Conservation (phyloP, 345 rosid species). For the Euclidium syriacum region DNA sequence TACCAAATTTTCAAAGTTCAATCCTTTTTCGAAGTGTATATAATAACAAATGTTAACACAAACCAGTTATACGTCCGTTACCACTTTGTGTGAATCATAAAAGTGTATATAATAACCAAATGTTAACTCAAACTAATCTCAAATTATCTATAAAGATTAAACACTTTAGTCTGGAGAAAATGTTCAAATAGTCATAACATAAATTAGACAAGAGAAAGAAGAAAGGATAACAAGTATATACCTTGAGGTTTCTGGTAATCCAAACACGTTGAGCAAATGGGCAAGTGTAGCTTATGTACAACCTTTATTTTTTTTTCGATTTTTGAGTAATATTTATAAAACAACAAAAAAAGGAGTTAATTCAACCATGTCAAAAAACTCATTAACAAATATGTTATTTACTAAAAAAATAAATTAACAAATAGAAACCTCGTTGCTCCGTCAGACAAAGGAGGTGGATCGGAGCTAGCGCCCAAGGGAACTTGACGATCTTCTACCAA, state of each 20-base stretch:
- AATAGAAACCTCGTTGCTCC: slow-evolving; percentile 65
- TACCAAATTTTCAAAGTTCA: too few species aligned
- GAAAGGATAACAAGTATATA: slow-evolving; percentile 9
- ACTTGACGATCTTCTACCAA: slow-evolving; percentile 45
- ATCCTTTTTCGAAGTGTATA: too few species aligned
- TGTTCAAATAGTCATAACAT: too few species aligned
- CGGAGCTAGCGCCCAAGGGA: slow-evolving; percentile 46
- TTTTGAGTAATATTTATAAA: too few species aligned
- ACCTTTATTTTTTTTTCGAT: slow-evolving; percentile 46
- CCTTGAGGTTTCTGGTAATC: slow-evolving; percentile 81
- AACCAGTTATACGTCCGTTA: too few species aligned
- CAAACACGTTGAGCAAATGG: slow-evolving; percentile 83
- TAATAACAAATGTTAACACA: too few species aligned
- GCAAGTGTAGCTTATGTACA: slow-evolving; percentile 66
- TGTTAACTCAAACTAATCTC: too few species aligned
- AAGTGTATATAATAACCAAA: too few species aligned
- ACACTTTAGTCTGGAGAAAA: neutral
- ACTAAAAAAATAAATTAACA: neutral
- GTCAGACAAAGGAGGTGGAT: slow-evolving; percentile 64
- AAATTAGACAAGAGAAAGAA: too few species aligned
- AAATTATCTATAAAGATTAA: too few species aligned
- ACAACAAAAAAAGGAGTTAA: too few species aligned
- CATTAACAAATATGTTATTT: neutral
- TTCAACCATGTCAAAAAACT: neutral
- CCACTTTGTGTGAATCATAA: neutral